Evolutionary conservation across 2,329 filamentous ascomycete genomes (phyloP).

Genomic region (Colletotrichum tanaceti): DNA sequence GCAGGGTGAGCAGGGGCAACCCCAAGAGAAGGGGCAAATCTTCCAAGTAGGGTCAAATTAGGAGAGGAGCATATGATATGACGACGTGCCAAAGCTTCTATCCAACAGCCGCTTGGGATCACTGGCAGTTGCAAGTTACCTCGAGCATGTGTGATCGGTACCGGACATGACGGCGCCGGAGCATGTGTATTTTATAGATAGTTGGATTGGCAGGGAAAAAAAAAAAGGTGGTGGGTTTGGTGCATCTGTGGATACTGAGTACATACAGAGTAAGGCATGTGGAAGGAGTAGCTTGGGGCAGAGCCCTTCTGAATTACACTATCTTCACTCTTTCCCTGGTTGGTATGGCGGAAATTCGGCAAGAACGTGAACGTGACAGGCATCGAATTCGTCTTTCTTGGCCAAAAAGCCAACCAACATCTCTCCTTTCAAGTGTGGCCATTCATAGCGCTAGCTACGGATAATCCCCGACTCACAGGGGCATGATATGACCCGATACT

Average conservation of each 20-base stretch:
- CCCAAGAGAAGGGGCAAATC: slow-evolving; percentile 63
- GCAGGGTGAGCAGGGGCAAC: slow-evolving; percentile 64
- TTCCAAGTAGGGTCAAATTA: slow-evolving; percentile 31
- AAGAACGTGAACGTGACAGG: not conserved
- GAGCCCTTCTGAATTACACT: slow-evolving; percentile 26
- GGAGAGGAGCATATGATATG: not conserved
- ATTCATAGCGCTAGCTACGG: slow-evolving; percentile 56
- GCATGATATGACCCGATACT: slow-evolving; percentile 73
- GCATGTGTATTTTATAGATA: slow-evolving; percentile 28
- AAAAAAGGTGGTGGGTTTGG: slow-evolving; percentile 1
- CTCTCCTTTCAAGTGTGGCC: slow-evolving; percentile 40
- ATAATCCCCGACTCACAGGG: slow-evolving; percentile 60
- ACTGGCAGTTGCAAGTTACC: not conserved
- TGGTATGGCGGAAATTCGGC: not conserved
- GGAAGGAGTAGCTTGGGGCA: slow-evolving; percentile 17
- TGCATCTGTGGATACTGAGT: slow-evolving; percentile 23
- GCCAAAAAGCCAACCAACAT: not conserved
- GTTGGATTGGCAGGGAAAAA: slow-evolving; percentile 14
- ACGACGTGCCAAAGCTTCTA: not conserved
- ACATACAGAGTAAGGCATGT: slow-evolving; percentile 13
- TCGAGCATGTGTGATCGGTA: not conserved
- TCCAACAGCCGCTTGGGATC: not conserved
- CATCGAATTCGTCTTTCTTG: slow-evolving; percentile 12
- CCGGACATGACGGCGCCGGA: not conserved
- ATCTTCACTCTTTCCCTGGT: slow-evolving; percentile 33